Percentiles rank a stretch among this genome's conserved stretches.
These are phyloP conservation scores for Martensiomyces pterosporus DNA, from an alignment of 192 early-diverging fungal species.

Conservation along the genomic window DNA sequence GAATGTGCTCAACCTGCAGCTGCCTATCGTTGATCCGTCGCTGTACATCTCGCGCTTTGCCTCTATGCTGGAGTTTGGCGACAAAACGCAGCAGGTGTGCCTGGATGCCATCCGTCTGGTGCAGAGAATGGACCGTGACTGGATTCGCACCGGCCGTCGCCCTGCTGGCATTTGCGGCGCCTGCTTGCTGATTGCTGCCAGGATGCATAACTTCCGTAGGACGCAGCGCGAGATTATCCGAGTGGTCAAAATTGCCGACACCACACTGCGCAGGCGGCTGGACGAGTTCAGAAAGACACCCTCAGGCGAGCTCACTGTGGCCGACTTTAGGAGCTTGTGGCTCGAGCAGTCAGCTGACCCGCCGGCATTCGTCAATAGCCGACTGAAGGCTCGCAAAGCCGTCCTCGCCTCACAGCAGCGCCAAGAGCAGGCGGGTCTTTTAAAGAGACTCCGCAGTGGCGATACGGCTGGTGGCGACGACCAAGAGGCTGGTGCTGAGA, in stretches of 20 bases:
- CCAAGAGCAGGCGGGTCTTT: constrained; percentile 8
- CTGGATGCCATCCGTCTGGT: constrained; percentile 78
- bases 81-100: constrained; percentile 71
- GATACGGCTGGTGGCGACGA: constrained; percentile 12
- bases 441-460: constrained; percentile 31
- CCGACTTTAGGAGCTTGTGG: constrained; percentile 80
- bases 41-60: constrained; percentile 93
- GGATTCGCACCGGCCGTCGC: constrained; percentile 84
- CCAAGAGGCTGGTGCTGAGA: neutral
- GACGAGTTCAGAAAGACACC: constrained; percentile 80
- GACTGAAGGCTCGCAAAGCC: constrained; percentile 46
- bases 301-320: constrained; percentile 67
- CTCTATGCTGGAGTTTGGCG: constrained; percentile 83
- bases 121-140: constrained; percentile 90
- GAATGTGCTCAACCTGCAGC: constrained; percentile 55
- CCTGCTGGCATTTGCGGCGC: constrained; percentile 96
- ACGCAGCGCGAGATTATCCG: constrained; percentile 79
- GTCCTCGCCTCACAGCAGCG: constrained; percentile 18
- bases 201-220: constrained; percentile 86
- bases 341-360: constrained; percentile 80
- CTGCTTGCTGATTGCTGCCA: constrained; percentile 79
- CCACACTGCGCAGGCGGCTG: constrained; percentile 75
- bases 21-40: constrained; percentile 86
- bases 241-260: constrained; percentile 86
- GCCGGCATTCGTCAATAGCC: constrained; percentile 67